Base-by-base conservation (phyloP, 1,284 basidiomycete species). In the Cutaneotrichosporon cutaneum region DNA sequence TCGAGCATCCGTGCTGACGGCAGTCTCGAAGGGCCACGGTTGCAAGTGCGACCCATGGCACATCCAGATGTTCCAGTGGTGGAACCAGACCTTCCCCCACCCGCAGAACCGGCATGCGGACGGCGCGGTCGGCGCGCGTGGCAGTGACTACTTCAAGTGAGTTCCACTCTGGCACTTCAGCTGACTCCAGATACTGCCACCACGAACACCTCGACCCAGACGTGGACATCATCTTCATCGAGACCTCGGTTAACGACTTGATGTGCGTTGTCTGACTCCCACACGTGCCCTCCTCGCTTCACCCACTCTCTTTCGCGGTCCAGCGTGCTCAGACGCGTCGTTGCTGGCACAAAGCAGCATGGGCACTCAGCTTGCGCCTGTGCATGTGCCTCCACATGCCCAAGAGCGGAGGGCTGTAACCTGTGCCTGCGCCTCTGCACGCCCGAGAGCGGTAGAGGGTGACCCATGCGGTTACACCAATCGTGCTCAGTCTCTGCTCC, bases 71-170 rank as follows among this genome's bases (percentile, higher is more conserved):
- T 96, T 96, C 82, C 83, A 88, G 60, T 97, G 94, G 94, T 94
- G 93, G 89, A 92, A 94, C 80, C 85, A 84, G 53, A 85, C 96
- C 11, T 96, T 97, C 81, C 94, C 94, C 1, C 91, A 97, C 77
- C 93, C 93, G 10, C 27, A 8, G 27, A 51, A 51, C 48, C 13
- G 39, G 30, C 27, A 45, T 22, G n/a, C 39, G 10, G 54, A 56
- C 30, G 54, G 42, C 1, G 16, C 54, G 8, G 54, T 56, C 27
- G 54, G 54, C 4, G 54, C 54, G 16, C 54, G 54, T 32, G 54
- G 54, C 18, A 56, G 54, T 24, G 54, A 56, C 44, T 56, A 56
- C 54, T 56, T 56, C 54, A 56, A 47, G 54, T 47, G 42, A 45
- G 54, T 16, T 22, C 14, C 16, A 10, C 5, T 39, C 30, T 14